phyloP scores from a whole-genome alignment of 2,329 filamentous ascomycete genomes.

The Thielaviopsis punctulata region DNA sequence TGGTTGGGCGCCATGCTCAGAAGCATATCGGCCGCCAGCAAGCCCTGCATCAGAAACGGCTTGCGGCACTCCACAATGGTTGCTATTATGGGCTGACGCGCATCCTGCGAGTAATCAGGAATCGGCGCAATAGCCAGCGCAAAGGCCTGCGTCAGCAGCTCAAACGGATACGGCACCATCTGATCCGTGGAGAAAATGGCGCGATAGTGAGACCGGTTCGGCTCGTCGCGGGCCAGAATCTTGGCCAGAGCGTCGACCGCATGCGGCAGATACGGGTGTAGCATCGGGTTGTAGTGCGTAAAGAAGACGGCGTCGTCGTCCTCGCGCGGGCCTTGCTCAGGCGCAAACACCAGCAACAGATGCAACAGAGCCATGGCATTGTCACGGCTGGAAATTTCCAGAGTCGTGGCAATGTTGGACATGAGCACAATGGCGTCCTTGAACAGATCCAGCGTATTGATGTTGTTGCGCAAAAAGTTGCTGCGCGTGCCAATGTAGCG shows the following conservation, averaged over 20 bases:
- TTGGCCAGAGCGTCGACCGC: slow-evolving; percentile 86
- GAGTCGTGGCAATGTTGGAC: slow-evolving; percentile 67
- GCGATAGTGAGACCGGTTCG: slow-evolving; percentile 73
- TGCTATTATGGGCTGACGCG: slow-evolving; percentile 41
- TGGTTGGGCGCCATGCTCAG: slow-evolving; percentile 53
- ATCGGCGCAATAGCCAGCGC: slow-evolving; percentile 71
- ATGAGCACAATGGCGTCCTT: slow-evolving; percentile 82
- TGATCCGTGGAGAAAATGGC: slow-evolving; percentile 63
- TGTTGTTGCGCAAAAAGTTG: slow-evolving; percentile 64
- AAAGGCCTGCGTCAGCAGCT: slow-evolving; percentile 75
- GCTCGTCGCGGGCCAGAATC: slow-evolving; percentile 79
- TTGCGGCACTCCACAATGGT: slow-evolving; percentile 68
- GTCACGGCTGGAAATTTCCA: slow-evolving; percentile 71
- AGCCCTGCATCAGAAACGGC: slow-evolving; percentile 77
- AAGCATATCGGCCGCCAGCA: slow-evolving; percentile 79
- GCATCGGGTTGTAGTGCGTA: slow-evolving; percentile 57
- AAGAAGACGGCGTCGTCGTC: slow-evolving; percentile 48
- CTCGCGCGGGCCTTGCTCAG: slow-evolving; percentile 49
- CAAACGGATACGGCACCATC: slow-evolving; percentile 45
- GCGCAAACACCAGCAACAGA: slow-evolving; percentile 81
- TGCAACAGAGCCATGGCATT: slow-evolving; percentile 75
- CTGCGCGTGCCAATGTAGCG: slow-evolving; percentile 77
- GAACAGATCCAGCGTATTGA: slow-evolving; percentile 89
- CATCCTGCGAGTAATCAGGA: slow-evolving; percentile 44
- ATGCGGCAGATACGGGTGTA: slow-evolving; percentile 77